Base-by-base conservation (phyloP, 768 basidiomycete genomes). In the Suillus discolor region DNA sequence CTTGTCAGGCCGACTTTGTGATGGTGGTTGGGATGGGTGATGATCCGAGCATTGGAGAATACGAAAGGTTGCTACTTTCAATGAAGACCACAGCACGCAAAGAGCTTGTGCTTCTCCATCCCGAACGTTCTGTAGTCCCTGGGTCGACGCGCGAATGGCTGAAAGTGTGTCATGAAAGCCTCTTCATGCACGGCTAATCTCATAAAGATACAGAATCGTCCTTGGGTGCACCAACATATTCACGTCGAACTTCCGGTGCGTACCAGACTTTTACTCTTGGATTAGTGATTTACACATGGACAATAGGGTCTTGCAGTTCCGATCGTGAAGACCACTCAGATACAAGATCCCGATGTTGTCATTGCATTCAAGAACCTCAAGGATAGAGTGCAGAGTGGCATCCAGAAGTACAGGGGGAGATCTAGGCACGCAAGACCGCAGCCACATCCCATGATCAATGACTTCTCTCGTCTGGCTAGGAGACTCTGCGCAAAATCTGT, bases 21-120 rank as follows among this genome's bases (percentile, higher is more conserved):
- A 89, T 97, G 88, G 87, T 96, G 25, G 91, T 97, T 62, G 96
- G 94, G 9, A 91, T 96, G 87, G 96, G 93, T 4, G 96, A 97
- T 65, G 96, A 94, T 73, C 90, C 95, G 16, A 85, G 85, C 23
- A 81, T 95, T 7, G 97, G 97, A 15, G 97, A 99, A 79, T 99
- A 95, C 72, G 96, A 99, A 76, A 87, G 96, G 62, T 81, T 99
- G 4, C 79, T 99, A 25, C 82, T 98, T 49, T 96, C 96, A 1
- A 92, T 96, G 84, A 99, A 99, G 81, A 98, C 97, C 0, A 99
- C 97, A 0, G 97, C 97, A n/a, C 82, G 97, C 63, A 99, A 99
- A 78, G 97, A 99, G 75, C 86, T 99, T 34, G 90, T 99, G 6
- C 82, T 99, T 6, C 82, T 99, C 12, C 97, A 99, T 72, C 90